Evolutionary conservation across 2,329 filamentous ascomycete genomes (phyloP).

Genomic region (Dothideomycetes sp.): DNA sequence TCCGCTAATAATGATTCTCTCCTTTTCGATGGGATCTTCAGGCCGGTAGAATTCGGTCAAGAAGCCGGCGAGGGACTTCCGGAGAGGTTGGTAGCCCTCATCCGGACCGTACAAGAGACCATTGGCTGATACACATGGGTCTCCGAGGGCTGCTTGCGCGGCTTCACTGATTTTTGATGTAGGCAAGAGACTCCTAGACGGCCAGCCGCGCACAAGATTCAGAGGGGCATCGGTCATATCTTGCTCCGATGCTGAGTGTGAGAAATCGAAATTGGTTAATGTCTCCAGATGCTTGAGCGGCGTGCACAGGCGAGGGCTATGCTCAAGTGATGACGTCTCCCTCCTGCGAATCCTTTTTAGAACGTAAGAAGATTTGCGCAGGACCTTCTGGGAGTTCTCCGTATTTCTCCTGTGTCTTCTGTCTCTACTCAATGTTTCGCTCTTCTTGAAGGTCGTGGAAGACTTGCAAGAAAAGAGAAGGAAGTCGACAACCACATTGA

Average conservation of each 20-base stretch:
- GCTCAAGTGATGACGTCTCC: not conserved
- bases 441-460: too few relatives aligned
- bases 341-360: not conserved
- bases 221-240: slow-evolving; percentile 28
- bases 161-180: slow-evolving; percentile 50
- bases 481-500: too few relatives aligned
- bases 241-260: not conserved
- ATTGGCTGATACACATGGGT: slow-evolving; percentile 46
- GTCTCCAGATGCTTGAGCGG: not conserved
- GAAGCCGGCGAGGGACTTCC: slow-evolving; percentile 60
- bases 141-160: slow-evolving; percentile 48
- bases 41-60: slow-evolving; percentile 51
- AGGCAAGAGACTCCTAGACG: slow-evolving; percentile 54
- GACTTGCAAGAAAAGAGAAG: too few relatives aligned
- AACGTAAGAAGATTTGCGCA: not conserved
- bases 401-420: too few relatives aligned
- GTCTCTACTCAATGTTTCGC: too few relatives aligned
- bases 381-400: too few relatives aligned
- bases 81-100: slow-evolving; percentile 58
- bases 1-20: slow-evolving; percentile 69
- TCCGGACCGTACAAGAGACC: slow-evolving; percentile 75
- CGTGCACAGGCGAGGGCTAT: not conserved
- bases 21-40: slow-evolving; percentile 30
- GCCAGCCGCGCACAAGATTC: slow-evolving; percentile 61
- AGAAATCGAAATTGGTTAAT: not conserved